These are phyloP conservation scores for Ilyonectria robusta DNA, from an alignment of 2,329 filamentous ascomycete species.

Conservation along the genomic window DNA sequence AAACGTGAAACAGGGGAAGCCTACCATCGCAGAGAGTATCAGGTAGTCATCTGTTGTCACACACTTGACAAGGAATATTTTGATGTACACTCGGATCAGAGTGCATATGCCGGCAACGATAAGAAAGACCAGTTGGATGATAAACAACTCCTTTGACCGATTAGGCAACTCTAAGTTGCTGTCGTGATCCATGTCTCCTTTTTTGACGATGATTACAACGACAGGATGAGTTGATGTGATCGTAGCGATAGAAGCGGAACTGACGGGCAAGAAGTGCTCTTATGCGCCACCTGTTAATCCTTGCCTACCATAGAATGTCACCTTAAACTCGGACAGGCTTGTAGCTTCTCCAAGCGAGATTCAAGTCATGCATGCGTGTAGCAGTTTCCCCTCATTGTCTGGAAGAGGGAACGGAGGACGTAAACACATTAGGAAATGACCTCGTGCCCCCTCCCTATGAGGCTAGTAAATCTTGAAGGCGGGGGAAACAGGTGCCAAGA, in stretches of 20 bases:
- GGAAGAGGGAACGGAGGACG: too few relatives aligned
- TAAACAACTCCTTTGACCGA: background rate
- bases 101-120: constrained; percentile 55
- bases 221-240: background rate
- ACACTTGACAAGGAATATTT: constrained; percentile 58
- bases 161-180: background rate
- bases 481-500: too few relatives aligned
- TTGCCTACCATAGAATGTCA: too few relatives aligned
- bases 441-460: too few relatives aligned
- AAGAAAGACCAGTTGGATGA: constrained; percentile 45
- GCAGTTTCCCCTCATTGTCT: too few relatives aligned
- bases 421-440: too few relatives aligned
- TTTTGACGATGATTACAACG: background rate
- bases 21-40: constrained; percentile 62
- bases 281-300: too few relatives aligned
- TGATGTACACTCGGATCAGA: constrained; percentile 61
- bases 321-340: too few relatives aligned
- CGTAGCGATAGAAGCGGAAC: background rate
- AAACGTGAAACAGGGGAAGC: constrained; percentile 15
- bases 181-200: background rate
- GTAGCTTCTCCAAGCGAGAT: too few relatives aligned
- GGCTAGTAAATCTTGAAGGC: too few relatives aligned
- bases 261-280: too few relatives aligned
- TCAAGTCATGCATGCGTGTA: too few relatives aligned
- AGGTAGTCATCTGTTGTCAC: constrained; percentile 63